Percentiles rank a stretch among this genome's conserved stretches.
These are phyloP conservation scores for Tylopilus sp. DNA, from an alignment of 1,284 basidiomycete species.

Conservation along the genomic window DNA sequence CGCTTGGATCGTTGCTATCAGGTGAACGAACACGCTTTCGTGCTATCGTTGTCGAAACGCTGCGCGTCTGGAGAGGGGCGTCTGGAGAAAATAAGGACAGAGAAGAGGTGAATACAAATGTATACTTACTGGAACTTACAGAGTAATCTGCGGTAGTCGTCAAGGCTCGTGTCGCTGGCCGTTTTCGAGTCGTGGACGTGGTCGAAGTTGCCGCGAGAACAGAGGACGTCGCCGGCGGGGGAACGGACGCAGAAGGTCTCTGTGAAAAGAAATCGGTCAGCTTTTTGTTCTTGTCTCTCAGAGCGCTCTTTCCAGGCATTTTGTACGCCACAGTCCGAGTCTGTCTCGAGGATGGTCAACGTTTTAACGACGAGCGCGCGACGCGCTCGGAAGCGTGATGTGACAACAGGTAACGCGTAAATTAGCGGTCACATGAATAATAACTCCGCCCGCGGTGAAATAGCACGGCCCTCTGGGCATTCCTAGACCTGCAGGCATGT, in stretches of 20 bases:
- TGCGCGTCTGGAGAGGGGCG: conserved; percentile 7
- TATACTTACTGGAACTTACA: conserved; percentile 11
- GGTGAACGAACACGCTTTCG: conserved; percentile 32
- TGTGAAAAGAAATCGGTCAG: conserved; percentile 30
- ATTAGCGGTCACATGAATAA: not conserved
- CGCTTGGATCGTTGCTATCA: conserved; percentile 7
- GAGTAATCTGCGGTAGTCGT: not conserved
- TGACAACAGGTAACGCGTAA: conserved; percentile 14
- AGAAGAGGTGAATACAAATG: not conserved
- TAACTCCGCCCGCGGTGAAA: not conserved
- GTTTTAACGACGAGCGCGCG: conserved; percentile 5
- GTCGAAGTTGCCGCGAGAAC: not conserved
- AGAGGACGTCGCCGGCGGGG: conserved; percentile 5
- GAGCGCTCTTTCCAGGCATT: conserved; percentile 20
- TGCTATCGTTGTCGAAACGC: conserved; percentile 13
- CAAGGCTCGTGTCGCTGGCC: conserved; percentile 11
- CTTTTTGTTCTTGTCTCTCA: conserved; percentile 18
- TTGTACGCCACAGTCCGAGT: not conserved
- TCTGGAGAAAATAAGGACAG: conserved; percentile 15
- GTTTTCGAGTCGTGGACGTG: conserved; percentile 13
- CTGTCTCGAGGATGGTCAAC: conserved; percentile 2
- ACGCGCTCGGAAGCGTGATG: conserved; percentile 19
- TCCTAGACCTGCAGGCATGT: too few relatives aligned
- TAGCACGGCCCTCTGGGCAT: too few relatives aligned
- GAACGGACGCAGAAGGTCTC: conserved; percentile 4